Percentiles rank a stretch among this genome's conserved stretches.
These are phyloP conservation scores for Volvox reticuliferus DNA, from an alignment of 139 green algal species.

Conservation along the genomic window DNA sequence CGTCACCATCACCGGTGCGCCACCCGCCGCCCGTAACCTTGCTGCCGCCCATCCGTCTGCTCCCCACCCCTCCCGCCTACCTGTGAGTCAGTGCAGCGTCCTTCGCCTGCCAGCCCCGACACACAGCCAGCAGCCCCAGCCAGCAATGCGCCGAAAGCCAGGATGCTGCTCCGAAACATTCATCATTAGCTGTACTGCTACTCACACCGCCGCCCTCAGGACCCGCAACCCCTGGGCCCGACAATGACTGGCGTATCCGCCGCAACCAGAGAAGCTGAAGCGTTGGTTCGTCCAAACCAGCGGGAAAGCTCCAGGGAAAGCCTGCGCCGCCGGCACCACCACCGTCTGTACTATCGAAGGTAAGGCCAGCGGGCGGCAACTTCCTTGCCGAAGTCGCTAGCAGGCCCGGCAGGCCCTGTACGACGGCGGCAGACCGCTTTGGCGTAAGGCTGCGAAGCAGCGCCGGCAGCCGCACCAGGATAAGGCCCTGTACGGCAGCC, in stretches of 20 bases:
- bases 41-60: no score
- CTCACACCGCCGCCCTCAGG: neutral
- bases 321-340: neutral
- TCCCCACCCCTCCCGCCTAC: neutral
- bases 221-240: neutral
- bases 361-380: no score
- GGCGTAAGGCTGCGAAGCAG: conserved; percentile 15
- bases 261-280: conserved; percentile 12
- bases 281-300: conserved; percentile 8
- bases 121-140: conserved; percentile 47
- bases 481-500: neutral
- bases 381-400: conserved; percentile 21
- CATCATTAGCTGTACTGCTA: neutral
- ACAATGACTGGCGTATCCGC: conserved; percentile 1
- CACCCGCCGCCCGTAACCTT: no score
- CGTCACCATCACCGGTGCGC: no score
- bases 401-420: conserved; percentile 3
- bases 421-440: conserved; percentile 10
- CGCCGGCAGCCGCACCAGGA: conserved; percentile 25
- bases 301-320: conserved; percentile 3
- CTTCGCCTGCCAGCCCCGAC: conserved; percentile 30
- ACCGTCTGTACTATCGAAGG: neutral
- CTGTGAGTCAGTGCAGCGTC: conserved; percentile 15
- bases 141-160: conserved; percentile 30
- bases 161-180: neutral